Conservation (phyloP, 768 basidiomycete genomes). For the Termitomyces sp. region DNA sequence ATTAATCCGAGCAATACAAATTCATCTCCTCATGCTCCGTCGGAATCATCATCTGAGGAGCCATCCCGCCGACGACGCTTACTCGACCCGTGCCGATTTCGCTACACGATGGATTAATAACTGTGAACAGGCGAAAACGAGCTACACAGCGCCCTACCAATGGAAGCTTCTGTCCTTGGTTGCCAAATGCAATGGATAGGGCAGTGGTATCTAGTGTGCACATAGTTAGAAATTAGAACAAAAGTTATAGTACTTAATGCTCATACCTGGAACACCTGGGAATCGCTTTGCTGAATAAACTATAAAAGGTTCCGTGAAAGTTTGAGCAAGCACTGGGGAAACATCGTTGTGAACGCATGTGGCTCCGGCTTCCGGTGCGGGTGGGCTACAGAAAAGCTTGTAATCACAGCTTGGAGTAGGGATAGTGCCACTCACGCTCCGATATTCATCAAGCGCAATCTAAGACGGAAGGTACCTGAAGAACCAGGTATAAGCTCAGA, state of each 20-base stretch:
- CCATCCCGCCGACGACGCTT: conserved; percentile 64
- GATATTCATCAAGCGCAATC: conserved; percentile 87
- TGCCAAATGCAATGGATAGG: conserved; percentile 84
- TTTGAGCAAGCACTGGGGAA: conserved; percentile 80
- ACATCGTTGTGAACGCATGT: conserved; percentile 61
- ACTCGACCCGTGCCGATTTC: conserved; percentile 76
- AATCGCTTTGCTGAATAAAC: conserved; percentile 94
- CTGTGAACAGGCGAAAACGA: conserved; percentile 20
- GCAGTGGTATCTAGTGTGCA: conserved; percentile 73
- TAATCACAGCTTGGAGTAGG: not conserved
- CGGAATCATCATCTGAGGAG: conserved; percentile 70
- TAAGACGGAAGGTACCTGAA: conserved; percentile 79
- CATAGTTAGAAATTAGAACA: conserved; percentile 3
- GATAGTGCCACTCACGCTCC: conserved; percentile 70
- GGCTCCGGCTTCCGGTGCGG: conserved; percentile 72
- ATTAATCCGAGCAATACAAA: conserved; percentile 4
- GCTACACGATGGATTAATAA: conserved; percentile 39
- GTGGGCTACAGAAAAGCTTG: conserved; percentile 45
- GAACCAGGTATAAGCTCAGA: conserved; percentile 11
- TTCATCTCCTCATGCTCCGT: conserved; percentile 38
- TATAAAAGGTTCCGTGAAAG: conserved; percentile 78
- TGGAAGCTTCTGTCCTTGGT: conserved; percentile 88
- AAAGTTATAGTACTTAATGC: conserved; percentile 16
- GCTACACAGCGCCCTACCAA: conserved; percentile 49
- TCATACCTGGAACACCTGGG: conserved; percentile 86